phyloP scores from a whole-genome alignment of 495 filamentous ascomycete genomes.

The Podospora australis region DNA sequence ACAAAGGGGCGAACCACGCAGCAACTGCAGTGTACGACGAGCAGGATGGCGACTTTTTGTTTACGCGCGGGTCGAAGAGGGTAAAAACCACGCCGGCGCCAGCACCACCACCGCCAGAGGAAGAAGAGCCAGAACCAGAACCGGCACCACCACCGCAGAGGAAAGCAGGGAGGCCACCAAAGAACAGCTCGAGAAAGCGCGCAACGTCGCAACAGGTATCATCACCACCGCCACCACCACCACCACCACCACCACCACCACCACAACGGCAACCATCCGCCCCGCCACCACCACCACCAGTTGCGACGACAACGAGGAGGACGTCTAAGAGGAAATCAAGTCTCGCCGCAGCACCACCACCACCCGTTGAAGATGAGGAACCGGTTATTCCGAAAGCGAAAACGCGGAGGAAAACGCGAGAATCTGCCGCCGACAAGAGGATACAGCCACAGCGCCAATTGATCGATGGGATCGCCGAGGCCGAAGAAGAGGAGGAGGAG shows the following conservation, averaged over 20 bases:
- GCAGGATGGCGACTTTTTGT: constrained; percentile 59
- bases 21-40: constrained; percentile 52
- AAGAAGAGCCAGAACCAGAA: constrained; percentile 21
- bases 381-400: constrained; percentile 18
- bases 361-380: constrained; percentile 12
- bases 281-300: constrained; percentile 17
- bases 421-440: constrained; percentile 10
- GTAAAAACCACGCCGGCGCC: constrained; percentile 39
- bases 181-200: constrained; percentile 31
- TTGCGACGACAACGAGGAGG: constrained; percentile 40
- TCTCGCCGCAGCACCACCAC: constrained; percentile 14
- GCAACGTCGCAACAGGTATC: constrained; percentile 31
- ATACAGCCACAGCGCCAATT: constrained; percentile 7
- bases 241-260: constrained; percentile 17
- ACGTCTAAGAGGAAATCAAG: constrained; percentile 33
- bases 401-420: constrained; percentile 17
- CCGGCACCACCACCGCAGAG: constrained; percentile 21
- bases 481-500: constrained; percentile 1
- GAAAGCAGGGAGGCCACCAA: constrained; percentile 36
- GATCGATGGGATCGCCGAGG: constrained; percentile 2
- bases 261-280: constrained; percentile 14
- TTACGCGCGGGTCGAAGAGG: constrained; percentile 51
- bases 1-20: constrained; percentile 9
- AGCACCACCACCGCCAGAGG: background rate
- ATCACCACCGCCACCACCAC: constrained; percentile 21